Evolutionary conservation across 2,329 filamentous ascomycete species (phyloP).

Genomic region (Penicillium paneum): DNA sequence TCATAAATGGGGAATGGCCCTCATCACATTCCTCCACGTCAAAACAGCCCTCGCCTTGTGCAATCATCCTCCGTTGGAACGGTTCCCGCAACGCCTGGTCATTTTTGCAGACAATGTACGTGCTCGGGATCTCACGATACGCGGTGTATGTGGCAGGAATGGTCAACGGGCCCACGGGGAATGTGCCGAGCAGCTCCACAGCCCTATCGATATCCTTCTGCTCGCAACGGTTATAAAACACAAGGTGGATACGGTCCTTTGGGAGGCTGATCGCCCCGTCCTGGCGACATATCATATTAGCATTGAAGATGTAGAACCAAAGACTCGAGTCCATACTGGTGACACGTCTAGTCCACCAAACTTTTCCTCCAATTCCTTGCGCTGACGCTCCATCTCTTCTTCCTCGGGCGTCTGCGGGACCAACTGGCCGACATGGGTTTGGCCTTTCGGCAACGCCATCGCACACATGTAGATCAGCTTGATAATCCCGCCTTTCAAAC

Average conservation of each 20-base stretch:
- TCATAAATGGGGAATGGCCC: conserved; percentile 30
- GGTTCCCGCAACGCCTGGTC: conserved; percentile 22
- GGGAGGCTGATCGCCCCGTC: conserved; percentile 24
- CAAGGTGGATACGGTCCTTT: conserved; percentile 13
- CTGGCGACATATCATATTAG: conserved; percentile 9
- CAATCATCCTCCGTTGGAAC: conserved; percentile 28
- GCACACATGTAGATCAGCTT: conserved; percentile 31
- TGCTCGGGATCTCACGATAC: conserved; percentile 28
- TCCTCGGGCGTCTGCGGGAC: conserved; percentile 25
- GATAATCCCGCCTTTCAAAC: conserved; percentile 16
- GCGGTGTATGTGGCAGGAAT: conserved; percentile 30
- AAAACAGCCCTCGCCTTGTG: conserved; percentile 24
- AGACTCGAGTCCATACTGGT: conserved; percentile 10
- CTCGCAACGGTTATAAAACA: conserved; percentile 27
- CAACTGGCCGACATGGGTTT: conserved; percentile 24
- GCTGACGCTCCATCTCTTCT: conserved; percentile 18
- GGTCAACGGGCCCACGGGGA: conserved; percentile 21
- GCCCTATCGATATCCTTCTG: conserved; percentile 25
- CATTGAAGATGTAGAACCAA: neutral
- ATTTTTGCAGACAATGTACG: conserved; percentile 31
- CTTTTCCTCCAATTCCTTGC: conserved; percentile 15
- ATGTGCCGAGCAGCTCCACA: conserved; percentile 23
- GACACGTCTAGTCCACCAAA: conserved; percentile 17
- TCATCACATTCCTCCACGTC: conserved; percentile 29
- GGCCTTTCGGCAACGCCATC: conserved; percentile 25